Conservation (phyloP, 805 yeast genomes). For the Saccharomycopsis sp. region DNA sequence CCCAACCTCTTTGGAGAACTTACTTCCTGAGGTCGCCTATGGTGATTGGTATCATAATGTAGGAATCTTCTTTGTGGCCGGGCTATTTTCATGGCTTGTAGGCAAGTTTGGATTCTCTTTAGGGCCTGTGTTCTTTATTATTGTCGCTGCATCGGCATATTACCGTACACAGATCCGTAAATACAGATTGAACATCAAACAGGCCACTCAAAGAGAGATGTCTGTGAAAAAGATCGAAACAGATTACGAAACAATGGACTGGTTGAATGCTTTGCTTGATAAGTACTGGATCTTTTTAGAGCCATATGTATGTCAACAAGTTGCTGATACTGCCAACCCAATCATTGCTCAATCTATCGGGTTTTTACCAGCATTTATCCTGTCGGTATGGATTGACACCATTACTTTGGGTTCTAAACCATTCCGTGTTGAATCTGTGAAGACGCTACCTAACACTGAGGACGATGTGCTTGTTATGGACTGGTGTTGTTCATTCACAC, state of each 20-base stretch:
- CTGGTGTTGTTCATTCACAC: conserved; percentile 89
- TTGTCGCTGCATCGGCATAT: conserved; percentile 53
- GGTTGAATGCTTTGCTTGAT: conserved; percentile 85
- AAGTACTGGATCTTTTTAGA: conserved; percentile 91
- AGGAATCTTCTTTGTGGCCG: conserved; percentile 63
- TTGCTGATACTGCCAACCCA: conserved; percentile 80
- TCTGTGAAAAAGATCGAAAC: conserved; percentile 74
- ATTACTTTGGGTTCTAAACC: conserved; percentile 95
- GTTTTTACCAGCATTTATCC: conserved; percentile 71
- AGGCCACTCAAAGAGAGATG: conserved; percentile 79
- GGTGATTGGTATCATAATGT: conserved; percentile 97
- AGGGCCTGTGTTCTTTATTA: conserved; percentile 74
- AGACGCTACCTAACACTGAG: conserved; percentile 83
- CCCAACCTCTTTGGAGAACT: conserved; percentile 68
- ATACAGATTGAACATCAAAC: conserved; percentile 68
- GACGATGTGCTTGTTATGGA: conserved; percentile 96
- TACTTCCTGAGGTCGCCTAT: conserved; percentile 66
- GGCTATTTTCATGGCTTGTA: conserved; percentile 64
- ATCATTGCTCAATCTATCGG: conserved; percentile 64
- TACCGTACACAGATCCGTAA: conserved; percentile 82
- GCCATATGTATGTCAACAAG: conserved; percentile 81
- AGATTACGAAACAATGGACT: conserved; percentile 91
- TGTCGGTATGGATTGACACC: conserved; percentile 76
- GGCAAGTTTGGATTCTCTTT: conserved; percentile 74
- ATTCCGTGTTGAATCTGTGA: conserved; percentile 84